Percentiles rank a stretch among this genome's conserved stretches.
These are phyloP conservation scores for Ceratobasidium sp. DNA, from an alignment of 1,284 basidiomycete species.

Conservation along the genomic window DNA sequence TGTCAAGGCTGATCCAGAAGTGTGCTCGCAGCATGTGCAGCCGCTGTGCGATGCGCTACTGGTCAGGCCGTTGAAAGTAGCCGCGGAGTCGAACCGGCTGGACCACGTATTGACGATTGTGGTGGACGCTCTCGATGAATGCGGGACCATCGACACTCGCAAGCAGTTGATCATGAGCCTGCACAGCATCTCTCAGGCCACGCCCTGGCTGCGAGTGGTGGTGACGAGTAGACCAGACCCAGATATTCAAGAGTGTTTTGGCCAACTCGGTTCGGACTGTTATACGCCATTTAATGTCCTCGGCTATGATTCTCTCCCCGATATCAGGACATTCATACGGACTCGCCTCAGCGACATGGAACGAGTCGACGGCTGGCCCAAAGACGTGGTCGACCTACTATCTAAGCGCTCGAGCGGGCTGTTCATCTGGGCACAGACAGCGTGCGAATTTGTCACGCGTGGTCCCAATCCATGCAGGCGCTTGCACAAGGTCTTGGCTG, in stretches of 20 bases:
- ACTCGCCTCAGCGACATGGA: neutral
- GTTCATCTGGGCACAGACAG: no score
- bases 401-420: no score
- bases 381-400: neutral
- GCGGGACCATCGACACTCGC: slow-evolving; percentile 5
- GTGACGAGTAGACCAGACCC: slow-evolving; percentile 37
- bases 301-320: neutral
- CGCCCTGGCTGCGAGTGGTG: slow-evolving; percentile 17
- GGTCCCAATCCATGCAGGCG: neutral
- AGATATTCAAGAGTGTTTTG: slow-evolving; percentile 18
- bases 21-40: neutral
- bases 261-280: neutral
- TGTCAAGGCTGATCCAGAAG: neutral
- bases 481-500: neutral
- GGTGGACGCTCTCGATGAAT: slow-evolving; percentile 47
- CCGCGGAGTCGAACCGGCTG: neutral
- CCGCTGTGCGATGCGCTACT: neutral
- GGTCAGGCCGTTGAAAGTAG: neutral
- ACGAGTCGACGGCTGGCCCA: slow-evolving; percentile 1
- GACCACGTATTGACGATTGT: slow-evolving; percentile 5
- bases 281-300: neutral
- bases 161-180: neutral
- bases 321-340: neutral
- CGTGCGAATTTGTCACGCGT: slow-evolving; percentile 22
- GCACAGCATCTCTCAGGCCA: neutral